Evolutionary conservation across 371 early-diverging fungal genomes (phyloP).

Genomic region (Fennellomyces sp.): DNA sequence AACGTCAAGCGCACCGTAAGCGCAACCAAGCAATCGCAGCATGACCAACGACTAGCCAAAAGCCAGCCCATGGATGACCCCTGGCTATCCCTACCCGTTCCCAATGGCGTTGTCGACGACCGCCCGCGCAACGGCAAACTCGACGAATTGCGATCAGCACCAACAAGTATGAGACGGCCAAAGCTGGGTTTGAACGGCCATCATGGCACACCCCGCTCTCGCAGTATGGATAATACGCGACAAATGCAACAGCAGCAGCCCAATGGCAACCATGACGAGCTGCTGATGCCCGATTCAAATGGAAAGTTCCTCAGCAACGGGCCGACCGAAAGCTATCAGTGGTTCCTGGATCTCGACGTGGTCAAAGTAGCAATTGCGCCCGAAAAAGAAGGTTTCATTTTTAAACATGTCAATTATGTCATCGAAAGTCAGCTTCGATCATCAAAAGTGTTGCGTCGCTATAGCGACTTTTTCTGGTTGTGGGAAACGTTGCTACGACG

Average conservation of each 20-base stretch:
- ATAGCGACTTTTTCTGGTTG: conserved; percentile 54
- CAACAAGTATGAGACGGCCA: background rate
- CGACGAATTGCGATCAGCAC: background rate
- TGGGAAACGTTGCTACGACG: conserved; percentile 34
- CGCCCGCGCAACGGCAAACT: background rate
- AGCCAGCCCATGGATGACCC: conserved; percentile 1
- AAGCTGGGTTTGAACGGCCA: background rate
- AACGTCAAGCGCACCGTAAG: conserved; percentile 12
- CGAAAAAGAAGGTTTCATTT: conserved; percentile 64
- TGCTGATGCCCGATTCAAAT: background rate
- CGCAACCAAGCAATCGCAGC: background rate
- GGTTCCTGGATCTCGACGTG: conserved; percentile 58
- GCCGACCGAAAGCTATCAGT: conserved; percentile 16
- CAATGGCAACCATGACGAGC: background rate
- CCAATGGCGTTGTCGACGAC: background rate
- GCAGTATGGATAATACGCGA: background rate
- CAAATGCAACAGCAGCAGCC: conserved; percentile 2
- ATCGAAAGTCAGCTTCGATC: conserved; percentile 47
- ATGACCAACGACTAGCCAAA: background rate
- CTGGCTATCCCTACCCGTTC: background rate
- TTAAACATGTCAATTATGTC: conserved; percentile 55
- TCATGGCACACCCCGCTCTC: conserved; percentile 6
- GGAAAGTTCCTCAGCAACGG: conserved; percentile 9
- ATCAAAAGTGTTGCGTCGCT: conserved; percentile 46
- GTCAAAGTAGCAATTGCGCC: conserved; percentile 70